A percentile compares a stretch with the other conserved stretches of the same genome.
These are phyloP conservation scores for Curvularia eragrostidis DNA, from an alignment of 2,329 filamentous ascomycete genomes.

Conservation along the genomic window DNA sequence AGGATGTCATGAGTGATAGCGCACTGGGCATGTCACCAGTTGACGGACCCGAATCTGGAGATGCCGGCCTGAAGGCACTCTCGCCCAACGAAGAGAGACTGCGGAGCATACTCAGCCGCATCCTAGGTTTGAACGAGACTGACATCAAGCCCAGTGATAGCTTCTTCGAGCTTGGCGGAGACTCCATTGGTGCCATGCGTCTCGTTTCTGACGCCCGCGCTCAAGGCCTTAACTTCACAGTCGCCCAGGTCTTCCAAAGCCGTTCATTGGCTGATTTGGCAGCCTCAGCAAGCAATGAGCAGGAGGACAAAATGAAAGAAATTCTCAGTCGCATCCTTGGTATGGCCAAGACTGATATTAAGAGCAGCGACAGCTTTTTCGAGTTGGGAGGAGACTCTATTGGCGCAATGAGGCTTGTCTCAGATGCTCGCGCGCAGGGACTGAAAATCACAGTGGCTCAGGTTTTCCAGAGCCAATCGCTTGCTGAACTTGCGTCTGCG, in stretches of 20 bases:
- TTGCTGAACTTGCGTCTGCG: conserved; percentile 42
- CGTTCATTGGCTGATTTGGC: conserved; percentile 61
- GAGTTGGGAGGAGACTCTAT: conserved; percentile 57
- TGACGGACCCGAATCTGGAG: conserved; percentile 7
- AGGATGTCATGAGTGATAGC: conserved; percentile 33
- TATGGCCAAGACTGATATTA: conserved; percentile 46
- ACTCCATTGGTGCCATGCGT: conserved; percentile 56
- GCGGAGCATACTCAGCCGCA: conserved; percentile 30
- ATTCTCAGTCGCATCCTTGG: conserved; percentile 40
- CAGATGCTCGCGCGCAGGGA: conserved; percentile 47
- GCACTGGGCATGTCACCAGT: conserved; percentile 24
- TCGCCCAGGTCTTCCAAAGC: conserved; percentile 54
- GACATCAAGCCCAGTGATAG: conserved; percentile 51
- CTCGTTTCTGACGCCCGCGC: conserved; percentile 51
- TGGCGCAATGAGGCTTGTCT: conserved; percentile 54
- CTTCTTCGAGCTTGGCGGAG: conserved; percentile 57
- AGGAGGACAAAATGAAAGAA: conserved; percentile 39
- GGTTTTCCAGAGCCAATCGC: conserved; percentile 54
- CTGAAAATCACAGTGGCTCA: conserved; percentile 52
- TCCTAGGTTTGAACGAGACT: conserved; percentile 36
- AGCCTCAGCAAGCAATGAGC: conserved; percentile 50
- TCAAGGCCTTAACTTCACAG: conserved; percentile 48
- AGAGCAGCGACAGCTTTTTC: conserved; percentile 53
- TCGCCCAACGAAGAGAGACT: conserved; percentile 41
- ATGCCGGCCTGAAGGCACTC: conserved; percentile 13